Conservation (phyloP, 2,329 filamentous ascomycete species). For the Nakataea oryzae region DNA sequence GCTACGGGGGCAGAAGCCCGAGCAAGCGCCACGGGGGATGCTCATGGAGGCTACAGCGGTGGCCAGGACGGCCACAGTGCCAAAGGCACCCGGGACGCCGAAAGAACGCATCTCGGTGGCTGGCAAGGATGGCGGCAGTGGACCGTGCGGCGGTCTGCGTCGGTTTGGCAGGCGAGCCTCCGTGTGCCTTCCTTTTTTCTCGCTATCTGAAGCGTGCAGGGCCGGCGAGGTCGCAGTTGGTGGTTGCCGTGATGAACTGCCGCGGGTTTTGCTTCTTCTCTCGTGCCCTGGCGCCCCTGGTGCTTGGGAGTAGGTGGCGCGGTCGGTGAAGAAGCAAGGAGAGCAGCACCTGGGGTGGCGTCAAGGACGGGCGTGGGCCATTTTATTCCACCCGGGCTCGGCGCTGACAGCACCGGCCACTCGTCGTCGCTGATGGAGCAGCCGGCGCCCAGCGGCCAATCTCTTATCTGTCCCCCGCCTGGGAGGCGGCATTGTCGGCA, state of each 20-base stretch:
- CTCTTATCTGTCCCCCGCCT: too few species aligned
- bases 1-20: constrained; percentile 7
- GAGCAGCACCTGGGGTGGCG: too few species aligned
- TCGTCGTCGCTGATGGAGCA: too few species aligned
- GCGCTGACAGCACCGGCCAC: too few species aligned
- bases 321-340: not conserved
- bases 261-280: not conserved
- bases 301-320: not conserved
- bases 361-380: too few species aligned
- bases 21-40: constrained; percentile 4
- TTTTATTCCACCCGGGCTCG: not conserved
- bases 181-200: not conserved
- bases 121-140: not conserved
- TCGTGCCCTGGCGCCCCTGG: not conserved
- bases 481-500: too few species aligned
- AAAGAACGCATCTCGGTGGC: not conserved
- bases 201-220: not conserved
- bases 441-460: too few species aligned
- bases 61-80: constrained; percentile 16
- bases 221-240: not conserved
- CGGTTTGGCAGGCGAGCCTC: not conserved
- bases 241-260: not conserved
- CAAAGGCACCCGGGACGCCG: not conserved
- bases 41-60: constrained; percentile 14
- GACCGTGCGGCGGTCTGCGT: not conserved